phyloP scores from a whole-genome alignment of 129 eudicot species.

The Calendula officinalis region DNA sequence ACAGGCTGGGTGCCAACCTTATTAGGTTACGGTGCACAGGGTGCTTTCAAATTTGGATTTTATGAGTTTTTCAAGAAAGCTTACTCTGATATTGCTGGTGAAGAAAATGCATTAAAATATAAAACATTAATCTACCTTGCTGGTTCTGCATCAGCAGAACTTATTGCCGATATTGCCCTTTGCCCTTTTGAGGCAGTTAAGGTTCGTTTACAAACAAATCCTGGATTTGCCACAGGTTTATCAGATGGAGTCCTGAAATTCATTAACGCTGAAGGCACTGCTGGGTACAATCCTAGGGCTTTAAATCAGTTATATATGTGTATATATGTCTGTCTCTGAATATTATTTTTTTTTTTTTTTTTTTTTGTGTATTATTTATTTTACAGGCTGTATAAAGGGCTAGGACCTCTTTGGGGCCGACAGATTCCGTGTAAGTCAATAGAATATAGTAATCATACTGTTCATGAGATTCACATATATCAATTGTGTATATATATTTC shows the following conservation, averaged over 20 bases:
- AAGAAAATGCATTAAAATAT: slow-evolving; percentile 71
- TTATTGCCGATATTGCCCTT: slow-evolving; percentile 82
- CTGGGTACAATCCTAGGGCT: slow-evolving; percentile 45
- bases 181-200: slow-evolving; percentile 94
- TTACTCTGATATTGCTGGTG: slow-evolving; percentile 85
- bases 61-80: slow-evolving; percentile 86
- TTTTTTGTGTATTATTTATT: background rate
- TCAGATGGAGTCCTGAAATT: slow-evolving; percentile 80
- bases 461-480: background rate
- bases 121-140: slow-evolving; percentile 83
- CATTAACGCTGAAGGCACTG: slow-evolving; percentile 63
- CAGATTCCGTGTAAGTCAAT: slow-evolving; percentile 83
- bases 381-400: slow-evolving; percentile 79
- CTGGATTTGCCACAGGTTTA: slow-evolving; percentile 82
- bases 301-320: background rate
- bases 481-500: background rate
- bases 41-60: slow-evolving; percentile 82
- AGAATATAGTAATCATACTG: background rate
- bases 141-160: slow-evolving; percentile 89
- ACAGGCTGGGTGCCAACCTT: slow-evolving; percentile 93
- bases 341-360: background rate
- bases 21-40: slow-evolving; percentile 83
- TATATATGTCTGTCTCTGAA: background rate
- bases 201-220: slow-evolving; percentile 95
- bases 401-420: slow-evolving; percentile 93